Evolutionary conservation across 148 eudicot species (phyloP).

Genomic region (Cornus kousa): DNA sequence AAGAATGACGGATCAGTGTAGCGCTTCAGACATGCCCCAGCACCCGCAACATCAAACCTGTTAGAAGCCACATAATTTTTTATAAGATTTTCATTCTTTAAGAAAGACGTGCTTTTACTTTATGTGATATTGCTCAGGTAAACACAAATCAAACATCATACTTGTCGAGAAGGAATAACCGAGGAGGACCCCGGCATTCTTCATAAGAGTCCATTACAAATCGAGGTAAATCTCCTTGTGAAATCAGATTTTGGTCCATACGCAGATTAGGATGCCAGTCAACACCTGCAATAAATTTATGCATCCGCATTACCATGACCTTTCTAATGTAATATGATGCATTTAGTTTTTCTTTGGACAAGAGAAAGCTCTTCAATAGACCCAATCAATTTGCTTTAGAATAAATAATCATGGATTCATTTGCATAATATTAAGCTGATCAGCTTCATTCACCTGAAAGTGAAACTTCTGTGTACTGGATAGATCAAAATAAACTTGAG

Average conservation of each 20-base stretch:
- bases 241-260: slow-evolving; percentile 63
- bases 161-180: slow-evolving; percentile 94
- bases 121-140: neutral
- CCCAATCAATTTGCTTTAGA: neutral
- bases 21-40: slow-evolving; percentile 96
- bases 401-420: neutral
- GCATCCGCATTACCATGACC: neutral
- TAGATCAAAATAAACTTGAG: slow-evolving; percentile 7
- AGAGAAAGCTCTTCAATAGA: neutral
- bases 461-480: neutral
- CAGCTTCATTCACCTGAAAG: neutral
- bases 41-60: slow-evolving; percentile 98
- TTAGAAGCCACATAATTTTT: slow-evolving; percentile 10
- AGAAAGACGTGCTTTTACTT: neutral
- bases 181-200: slow-evolving; percentile 96
- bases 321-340: neutral
- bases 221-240: slow-evolving; percentile 80
- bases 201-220: slow-evolving; percentile 97
- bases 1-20: slow-evolving; percentile 94
- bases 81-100: slow-evolving; percentile 7
- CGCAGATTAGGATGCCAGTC: slow-evolving; percentile 84
- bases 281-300: slow-evolving; percentile 49
- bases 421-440: neutral
- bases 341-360: neutral
- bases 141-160: slow-evolving; percentile 25